Base-by-base conservation (phyloP, 73 alveolate species). In the Stentor coeruleus region DNA sequence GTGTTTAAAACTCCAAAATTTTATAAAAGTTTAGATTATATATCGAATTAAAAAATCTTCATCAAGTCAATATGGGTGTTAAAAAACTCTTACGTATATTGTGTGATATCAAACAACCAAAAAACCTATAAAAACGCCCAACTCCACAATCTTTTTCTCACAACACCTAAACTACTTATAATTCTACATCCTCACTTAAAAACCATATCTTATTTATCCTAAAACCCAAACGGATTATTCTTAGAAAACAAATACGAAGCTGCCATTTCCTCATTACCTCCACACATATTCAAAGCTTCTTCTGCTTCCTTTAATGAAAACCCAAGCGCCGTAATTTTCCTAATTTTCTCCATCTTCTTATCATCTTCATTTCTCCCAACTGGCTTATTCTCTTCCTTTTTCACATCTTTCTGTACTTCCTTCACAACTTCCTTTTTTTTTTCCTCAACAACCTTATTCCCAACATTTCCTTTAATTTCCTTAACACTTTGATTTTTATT, bases 261-360 rank as follows among this genome's bases (percentile, higher is more conserved):
- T 11, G 66, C 66, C 66, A 49, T 49, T 49, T 49, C 66, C 20
- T 49, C 66, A 49, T 49, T 49, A 11, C 66, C 66, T 49, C 66
- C 66, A 49, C 6, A 49, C 28, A 11, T 49, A 49, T 49, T 49
- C 66, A 49, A 49, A 49, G 66, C 66, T 20, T 49, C 20, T 6
- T 11, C 20, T 20, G 66, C 66, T 49, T 49, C 66, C 6, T 49
- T 20, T 49, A 6, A 11, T 11, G 28, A 11, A 49, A 49, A 49
- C 20, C 66, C 66, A 49, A 49, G 20, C 66, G 28, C 66, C 20
- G 20, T 49, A 49, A 49, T 49, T 49, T 49, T 49, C 20, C 20
- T 49, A 49, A 49, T 49, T 20, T 49, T 49, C 66, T 49, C 66
- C n/a, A n/a, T n/a, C n/a, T n/a, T n/a, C n/a, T n/a, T n/a, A 11